Evolutionary conservation across 1,284 basidiomycete species (phyloP).

Genomic region (Trichosporon ovoides): DNA sequence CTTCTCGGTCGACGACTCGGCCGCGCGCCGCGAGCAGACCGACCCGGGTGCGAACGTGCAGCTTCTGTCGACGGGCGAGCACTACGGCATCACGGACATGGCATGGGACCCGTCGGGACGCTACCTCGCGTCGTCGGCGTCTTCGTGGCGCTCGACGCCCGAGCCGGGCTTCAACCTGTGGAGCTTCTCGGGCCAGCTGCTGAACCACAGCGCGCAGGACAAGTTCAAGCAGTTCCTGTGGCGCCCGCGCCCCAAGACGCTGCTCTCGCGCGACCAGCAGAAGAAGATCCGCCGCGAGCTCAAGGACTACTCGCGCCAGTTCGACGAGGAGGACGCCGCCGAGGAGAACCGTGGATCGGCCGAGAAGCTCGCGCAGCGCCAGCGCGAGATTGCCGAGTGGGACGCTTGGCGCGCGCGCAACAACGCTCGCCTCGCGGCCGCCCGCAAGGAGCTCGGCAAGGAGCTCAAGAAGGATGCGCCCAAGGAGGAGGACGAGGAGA

Average conservation of each 20-base stretch:
- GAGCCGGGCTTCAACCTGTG: slow-evolving; percentile 96
- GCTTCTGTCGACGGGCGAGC: slow-evolving; percentile 76
- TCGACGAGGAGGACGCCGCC: slow-evolving; percentile 95
- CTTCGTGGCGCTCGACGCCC: slow-evolving; percentile 89
- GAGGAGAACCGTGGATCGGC: slow-evolving; percentile 92
- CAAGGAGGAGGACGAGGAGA: slow-evolving; percentile 55
- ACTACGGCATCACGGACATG: slow-evolving; percentile 96
- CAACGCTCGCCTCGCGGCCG: slow-evolving; percentile 35
- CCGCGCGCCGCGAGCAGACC: slow-evolving; percentile 53
- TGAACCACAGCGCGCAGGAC: slow-evolving; percentile 82
- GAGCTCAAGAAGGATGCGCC: slow-evolving; percentile 24
- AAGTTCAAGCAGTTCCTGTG: slow-evolving; percentile 99
- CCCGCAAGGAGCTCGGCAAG: slow-evolving; percentile 35
- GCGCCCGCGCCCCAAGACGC: slow-evolving; percentile 85
- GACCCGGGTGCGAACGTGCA: slow-evolving; percentile 87
- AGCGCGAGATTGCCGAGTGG: slow-evolving; percentile 91
- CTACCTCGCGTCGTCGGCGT: slow-evolving; percentile 88
- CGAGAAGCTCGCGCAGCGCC: slow-evolving; percentile 84
- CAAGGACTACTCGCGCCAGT: slow-evolving; percentile 82
- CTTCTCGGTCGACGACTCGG: slow-evolving; percentile 71
- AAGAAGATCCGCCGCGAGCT: slow-evolving; percentile 79
- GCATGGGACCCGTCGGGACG: slow-evolving; percentile 98
- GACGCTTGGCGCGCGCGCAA: slow-evolving; percentile 72
- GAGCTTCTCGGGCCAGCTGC: slow-evolving; percentile 94
- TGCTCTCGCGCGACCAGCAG: slow-evolving; percentile 85